Evolutionary conservation across 257 asterid genomes (phyloP), one percentile per base, ranked within the genome.

Genomic region (Galeopsis tetrahit): DNA sequence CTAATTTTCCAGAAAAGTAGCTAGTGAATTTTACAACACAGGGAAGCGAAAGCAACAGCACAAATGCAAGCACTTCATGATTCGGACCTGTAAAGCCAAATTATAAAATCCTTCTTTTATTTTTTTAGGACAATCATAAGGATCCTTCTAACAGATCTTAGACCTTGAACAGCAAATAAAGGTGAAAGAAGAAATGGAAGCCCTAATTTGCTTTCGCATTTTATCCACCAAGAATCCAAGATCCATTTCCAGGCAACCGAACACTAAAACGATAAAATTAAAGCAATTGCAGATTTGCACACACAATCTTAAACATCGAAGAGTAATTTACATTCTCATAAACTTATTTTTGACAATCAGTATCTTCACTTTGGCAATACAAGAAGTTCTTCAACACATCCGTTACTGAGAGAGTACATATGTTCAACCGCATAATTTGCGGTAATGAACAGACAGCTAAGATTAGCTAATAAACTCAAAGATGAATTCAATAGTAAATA

Each of bases 51-150:
- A 31, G 64, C 44, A 63, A 39, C 70, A 60, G 44, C 65, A 66
- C 14, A 64, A 9, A 57, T 4, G 56, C 55, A 55, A 57, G 55
- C 35, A 36, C 69, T 11, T 71, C 49, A 7, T 39, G 52, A 60
- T 68, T 34, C 81, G 56, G n/a, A 62, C 52, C 69, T 69, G 58
- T 68, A 68, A 68, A 56, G 43, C n/a, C 32, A 35, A 49, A 55
- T 33, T 9, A 34, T 21, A 14, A 56, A 63, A 63, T 56, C 69
- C 58, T 35, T 43, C 17, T 35, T 44, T 44, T 11, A 10, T 44
- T 44, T 10, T 44, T 44, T 44, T 10, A 5, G 11, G 11, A 44
- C 15, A 44, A 44, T 5, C 52, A 44, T 10, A 10, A 44, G 52
- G 11, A 49, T 49, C 28, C 56, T 49, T 49, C 56, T 1, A 60